Evolutionary conservation across 192 early-diverging fungal genomes (phyloP).

Genomic region (Spinellus fusiger): DNA sequence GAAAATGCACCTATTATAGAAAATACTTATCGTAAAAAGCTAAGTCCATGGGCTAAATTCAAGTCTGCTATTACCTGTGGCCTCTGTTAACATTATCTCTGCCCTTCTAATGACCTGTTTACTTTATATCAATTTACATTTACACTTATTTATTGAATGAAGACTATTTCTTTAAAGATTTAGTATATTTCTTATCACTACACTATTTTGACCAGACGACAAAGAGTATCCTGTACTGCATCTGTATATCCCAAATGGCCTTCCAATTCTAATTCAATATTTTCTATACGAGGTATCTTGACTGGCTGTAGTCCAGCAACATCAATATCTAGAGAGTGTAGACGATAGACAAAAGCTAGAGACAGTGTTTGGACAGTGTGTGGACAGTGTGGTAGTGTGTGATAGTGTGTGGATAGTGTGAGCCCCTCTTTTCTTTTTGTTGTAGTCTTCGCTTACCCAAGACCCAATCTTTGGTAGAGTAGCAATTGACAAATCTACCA

Average conservation of each 20-base stretch:
- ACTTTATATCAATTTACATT: not conserved
- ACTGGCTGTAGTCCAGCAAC: slow-evolving; percentile 44
- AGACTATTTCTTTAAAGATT: not conserved
- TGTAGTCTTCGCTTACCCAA: slow-evolving; percentile 26
- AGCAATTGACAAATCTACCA: slow-evolving; percentile 48
- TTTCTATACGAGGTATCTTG: slow-evolving; percentile 34
- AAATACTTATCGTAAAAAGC: too few relatives aligned
- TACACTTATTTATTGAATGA: not conserved
- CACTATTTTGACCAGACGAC: slow-evolving; percentile 7
- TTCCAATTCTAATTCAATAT: slow-evolving; percentile 39
- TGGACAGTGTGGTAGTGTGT: too few relatives aligned
- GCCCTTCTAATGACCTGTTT: not conserved
- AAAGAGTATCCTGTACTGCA: slow-evolving; percentile 10
- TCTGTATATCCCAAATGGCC: slow-evolving; percentile 46
- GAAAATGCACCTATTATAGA: too few relatives aligned
- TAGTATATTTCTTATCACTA: slow-evolving; percentile 5
- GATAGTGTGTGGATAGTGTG: not conserved
- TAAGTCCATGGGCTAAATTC: slow-evolving; percentile 1
- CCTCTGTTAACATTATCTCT: not conserved
- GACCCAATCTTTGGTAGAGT: slow-evolving; percentile 48
- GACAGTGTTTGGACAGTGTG: too few relatives aligned
- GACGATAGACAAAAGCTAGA: slow-evolving; percentile 38
- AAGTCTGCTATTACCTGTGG: slow-evolving; percentile 4
- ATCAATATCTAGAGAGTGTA: slow-evolving; percentile 42
- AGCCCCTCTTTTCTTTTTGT: not conserved